phyloP scores from a whole-genome alignment of 441 rosid genomes.

The Pelargonium citronellum region DNA sequence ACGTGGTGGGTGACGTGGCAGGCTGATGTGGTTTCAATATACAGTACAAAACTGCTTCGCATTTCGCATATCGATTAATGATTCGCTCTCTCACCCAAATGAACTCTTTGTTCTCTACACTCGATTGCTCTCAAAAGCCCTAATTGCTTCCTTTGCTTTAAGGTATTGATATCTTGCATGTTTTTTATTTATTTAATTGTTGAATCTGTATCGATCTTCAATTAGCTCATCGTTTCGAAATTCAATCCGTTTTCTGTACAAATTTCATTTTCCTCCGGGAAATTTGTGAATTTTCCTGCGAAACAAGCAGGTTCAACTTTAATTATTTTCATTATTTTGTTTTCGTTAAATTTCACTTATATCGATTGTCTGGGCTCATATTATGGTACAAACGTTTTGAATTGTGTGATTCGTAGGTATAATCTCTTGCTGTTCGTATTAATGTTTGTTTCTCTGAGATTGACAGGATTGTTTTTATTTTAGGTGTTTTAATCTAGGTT shows the following conservation, averaged over 20 bases:
- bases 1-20: not conserved
- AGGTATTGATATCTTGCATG: not conserved
- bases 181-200: not conserved
- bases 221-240: not conserved
- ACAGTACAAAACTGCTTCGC: constrained; percentile 1
- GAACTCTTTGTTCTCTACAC: not conserved
- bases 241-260: not conserved
- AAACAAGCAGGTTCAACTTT: not conserved
- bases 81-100: constrained; percentile 2
- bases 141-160: not conserved
- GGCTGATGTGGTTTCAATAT: not conserved
- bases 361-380: not conserved
- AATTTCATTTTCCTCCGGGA: not conserved
- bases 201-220: not conserved
- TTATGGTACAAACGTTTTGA: not conserved
- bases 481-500: not conserved
- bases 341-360: not conserved
- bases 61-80: not conserved
- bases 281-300: constrained; percentile 2
- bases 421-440: not conserved
- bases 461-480: not conserved
- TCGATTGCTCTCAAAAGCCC: not conserved
- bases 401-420: not conserved
- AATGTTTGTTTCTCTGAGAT: not conserved
- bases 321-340: not conserved